phyloP scores from a whole-genome alignment of 2,329 filamentous ascomycete species.

The Venturia effusa region DNA sequence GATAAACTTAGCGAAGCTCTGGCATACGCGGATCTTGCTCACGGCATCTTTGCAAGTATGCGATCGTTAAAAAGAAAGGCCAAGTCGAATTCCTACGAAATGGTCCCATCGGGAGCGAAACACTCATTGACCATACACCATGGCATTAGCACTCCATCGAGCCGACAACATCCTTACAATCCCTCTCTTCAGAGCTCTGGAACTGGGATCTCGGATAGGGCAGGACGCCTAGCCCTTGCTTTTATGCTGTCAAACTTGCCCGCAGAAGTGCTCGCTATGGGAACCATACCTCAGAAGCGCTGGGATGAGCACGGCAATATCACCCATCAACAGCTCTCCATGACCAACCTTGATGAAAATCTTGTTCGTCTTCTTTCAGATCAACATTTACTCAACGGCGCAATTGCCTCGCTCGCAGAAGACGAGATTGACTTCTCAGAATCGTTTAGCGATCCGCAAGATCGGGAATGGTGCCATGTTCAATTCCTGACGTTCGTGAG shows the following conservation, averaged over 20 bases:
- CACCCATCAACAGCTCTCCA: neutral
- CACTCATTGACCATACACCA: no score
- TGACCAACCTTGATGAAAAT: neutral
- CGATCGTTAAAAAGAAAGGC: no score
- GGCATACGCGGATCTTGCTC: no score
- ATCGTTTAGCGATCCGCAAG: neutral
- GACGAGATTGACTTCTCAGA: neutral
- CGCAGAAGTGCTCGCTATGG: neutral
- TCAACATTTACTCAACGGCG: neutral
- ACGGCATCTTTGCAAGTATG: no score
- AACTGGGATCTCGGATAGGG: neutral
- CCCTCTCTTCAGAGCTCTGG: neutral
- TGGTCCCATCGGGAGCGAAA: no score
- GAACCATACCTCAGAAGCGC: neutral
- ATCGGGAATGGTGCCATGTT: neutral
- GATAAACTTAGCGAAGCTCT: no score
- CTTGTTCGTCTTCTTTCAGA: neutral
- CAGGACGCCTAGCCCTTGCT: neutral
- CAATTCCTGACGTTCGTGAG: neutral
- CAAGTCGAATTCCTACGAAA: no score
- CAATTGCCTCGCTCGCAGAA: neutral
- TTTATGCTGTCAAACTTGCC: neutral
- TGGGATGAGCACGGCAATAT: neutral
- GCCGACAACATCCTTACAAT: no score
- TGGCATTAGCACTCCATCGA: no score